Evolutionary conservation across 2,329 filamentous ascomycete species (phyloP).

Genomic region (Cladosporium cucumerinum): DNA sequence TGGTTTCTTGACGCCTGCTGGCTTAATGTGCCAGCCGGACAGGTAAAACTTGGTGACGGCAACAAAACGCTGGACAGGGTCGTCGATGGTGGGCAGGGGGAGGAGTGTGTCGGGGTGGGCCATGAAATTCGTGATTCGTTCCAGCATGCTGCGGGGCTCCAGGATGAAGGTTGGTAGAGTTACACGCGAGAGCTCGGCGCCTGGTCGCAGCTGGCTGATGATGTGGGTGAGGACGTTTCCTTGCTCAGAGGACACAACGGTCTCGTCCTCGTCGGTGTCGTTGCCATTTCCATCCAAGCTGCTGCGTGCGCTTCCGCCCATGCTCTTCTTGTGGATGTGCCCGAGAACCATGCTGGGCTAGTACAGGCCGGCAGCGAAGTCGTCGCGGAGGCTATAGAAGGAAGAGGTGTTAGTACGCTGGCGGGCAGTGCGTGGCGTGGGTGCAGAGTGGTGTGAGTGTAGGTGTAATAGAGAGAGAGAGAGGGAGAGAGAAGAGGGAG

Average conservation of each 20-base stretch:
- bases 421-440: neutral
- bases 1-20: slow-evolving; percentile 96
- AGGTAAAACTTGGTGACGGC: slow-evolving; percentile 97
- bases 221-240: slow-evolving; percentile 96
- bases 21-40: slow-evolving; percentile 98
- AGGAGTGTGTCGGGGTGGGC: slow-evolving; percentile 95
- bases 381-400: neutral
- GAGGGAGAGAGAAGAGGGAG: neutral
- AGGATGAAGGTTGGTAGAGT: slow-evolving; percentile 96
- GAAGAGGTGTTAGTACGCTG: neutral
- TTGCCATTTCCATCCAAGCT: slow-evolving; percentile 42
- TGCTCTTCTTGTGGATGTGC: slow-evolving; percentile 46
- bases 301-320: slow-evolving; percentile 38
- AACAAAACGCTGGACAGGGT: slow-evolving; percentile 84
- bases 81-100: slow-evolving; percentile 80
- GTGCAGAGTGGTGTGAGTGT: neutral
- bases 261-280: slow-evolving; percentile 54
- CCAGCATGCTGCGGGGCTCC: slow-evolving; percentile 95
- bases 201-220: slow-evolving; percentile 92
- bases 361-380: neutral
- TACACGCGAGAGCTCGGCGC: slow-evolving; percentile 90
- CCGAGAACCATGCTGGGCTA: slow-evolving; percentile 44
- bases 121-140: slow-evolving; percentile 99
- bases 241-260: slow-evolving; percentile 84
- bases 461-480: neutral